Evolutionary conservation across 73 alveolate species (phyloP).

Genomic region (Symbiodinium pilosum): DNA sequence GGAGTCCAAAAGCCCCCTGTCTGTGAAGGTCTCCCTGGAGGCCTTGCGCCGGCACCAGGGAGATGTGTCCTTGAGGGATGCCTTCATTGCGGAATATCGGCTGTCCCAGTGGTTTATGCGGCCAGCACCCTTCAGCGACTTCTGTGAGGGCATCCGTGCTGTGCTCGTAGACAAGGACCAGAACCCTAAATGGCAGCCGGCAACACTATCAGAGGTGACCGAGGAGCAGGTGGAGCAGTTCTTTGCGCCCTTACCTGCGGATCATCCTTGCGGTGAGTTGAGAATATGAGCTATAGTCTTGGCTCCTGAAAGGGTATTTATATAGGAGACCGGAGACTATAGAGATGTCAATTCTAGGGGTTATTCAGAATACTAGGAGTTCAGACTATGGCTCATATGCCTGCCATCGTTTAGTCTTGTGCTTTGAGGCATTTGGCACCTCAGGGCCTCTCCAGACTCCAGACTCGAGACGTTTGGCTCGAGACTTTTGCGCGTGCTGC

Average conservation of each 20-base stretch:
- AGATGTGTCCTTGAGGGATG: conserved; percentile 31
- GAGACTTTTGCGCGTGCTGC: no score
- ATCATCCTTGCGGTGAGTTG: conserved; percentile 61
- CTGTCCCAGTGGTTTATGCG: conserved; percentile 78
- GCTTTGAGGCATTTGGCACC: no score
- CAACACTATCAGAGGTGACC: neutral
- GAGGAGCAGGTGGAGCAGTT: conserved; percentile 16
- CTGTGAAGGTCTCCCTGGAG: conserved; percentile 70
- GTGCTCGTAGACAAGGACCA: conserved; percentile 90
- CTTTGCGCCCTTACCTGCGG: conserved; percentile 3
- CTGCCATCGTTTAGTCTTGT: no score
- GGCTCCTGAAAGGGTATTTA: no score
- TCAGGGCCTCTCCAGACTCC: neutral
- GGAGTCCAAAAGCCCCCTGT: conserved; percentile 79
- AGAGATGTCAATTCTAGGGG: no score
- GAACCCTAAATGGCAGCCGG: conserved; percentile 60
- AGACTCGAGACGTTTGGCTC: neutral
- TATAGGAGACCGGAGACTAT: no score
- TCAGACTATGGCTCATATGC: no score
- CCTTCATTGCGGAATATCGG: conserved; percentile 66
- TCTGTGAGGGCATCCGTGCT: conserved; percentile 91
- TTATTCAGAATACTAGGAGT: no score
- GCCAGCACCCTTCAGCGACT: conserved; percentile 43
- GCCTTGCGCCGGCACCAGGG: conserved; percentile 71
- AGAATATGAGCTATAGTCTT: conserved; percentile 16